phyloP scores from a whole-genome alignment of 176 grass and related monocot species.

The Oryza meyeriana region DNA sequence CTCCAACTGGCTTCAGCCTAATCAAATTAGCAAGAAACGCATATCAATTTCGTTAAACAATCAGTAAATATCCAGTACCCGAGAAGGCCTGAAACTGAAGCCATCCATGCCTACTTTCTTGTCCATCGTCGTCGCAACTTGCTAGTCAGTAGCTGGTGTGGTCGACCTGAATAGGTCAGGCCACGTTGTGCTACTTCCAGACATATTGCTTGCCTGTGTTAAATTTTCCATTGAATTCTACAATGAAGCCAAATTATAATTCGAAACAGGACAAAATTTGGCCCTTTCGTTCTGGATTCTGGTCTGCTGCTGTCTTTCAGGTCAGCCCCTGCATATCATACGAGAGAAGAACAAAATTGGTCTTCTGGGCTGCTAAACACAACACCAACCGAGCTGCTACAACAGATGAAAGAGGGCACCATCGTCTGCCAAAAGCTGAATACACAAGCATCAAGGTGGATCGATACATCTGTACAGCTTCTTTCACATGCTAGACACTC shows the following conservation, averaged over 20 bases:
- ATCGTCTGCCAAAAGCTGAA: not conserved
- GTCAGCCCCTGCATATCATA: not conserved
- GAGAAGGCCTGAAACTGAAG: no score
- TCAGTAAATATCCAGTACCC: not conserved
- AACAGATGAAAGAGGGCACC: not conserved
- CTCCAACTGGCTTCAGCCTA: not conserved
- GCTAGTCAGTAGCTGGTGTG: not conserved
- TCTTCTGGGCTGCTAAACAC: not conserved
- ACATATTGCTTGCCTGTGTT: not conserved
- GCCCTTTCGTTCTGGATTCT: not conserved
- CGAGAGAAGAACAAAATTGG: not conserved
- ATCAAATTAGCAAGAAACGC: not conserved
- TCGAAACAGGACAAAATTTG: not conserved
- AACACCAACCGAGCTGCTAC: not conserved
- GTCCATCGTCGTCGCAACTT: not conserved
- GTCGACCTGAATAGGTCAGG: not conserved
- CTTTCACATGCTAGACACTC: not conserved
- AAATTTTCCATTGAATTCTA: not conserved
- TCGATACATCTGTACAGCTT: not conserved
- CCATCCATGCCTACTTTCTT: no score
- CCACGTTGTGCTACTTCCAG: not conserved
- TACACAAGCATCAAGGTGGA: not conserved
- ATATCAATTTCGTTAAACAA: not conserved
- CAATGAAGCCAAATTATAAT: not conserved
- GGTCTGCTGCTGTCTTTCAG: not conserved